Evolutionary conservation across 768 basidiomycete genomes (phyloP), one percentile per base, ranked within the genome.

Genomic region (Trametes villosa): DNA sequence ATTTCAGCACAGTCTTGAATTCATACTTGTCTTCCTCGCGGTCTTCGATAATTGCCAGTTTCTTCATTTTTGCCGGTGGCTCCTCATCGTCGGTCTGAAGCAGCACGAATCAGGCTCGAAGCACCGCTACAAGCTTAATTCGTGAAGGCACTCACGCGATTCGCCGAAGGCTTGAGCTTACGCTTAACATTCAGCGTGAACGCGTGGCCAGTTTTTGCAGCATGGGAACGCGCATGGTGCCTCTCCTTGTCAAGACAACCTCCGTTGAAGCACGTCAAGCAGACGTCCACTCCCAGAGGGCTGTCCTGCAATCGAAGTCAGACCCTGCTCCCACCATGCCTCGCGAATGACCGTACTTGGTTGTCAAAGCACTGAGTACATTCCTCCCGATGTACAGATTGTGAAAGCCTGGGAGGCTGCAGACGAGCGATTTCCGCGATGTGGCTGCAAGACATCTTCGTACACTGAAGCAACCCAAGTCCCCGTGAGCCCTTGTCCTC

Each of bases 281-380:
- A 99, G 53, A 98, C 90, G 66, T 97, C 91, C 62, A 97, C 77
- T 7, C 96, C 96, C 13, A 79, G 74, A 0, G 86, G 80, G 3
- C 76, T 75, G 70, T 95, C 94, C 90, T 95, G 67, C n/a, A 51
- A 13, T 4, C 17, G 5, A 27, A 6, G 20, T 54, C 50, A 57
- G 24, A 42, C 50, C 44, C 36, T 29, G 26, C n/a, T 24, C 11
- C 3, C 46, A 20, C 11, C 42, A 11, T 17, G 18, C 30, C 22
- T 1, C 36, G 5, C 29, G 48, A 31, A 50, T 20, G 33, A 69
- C 72, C 59, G 30, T 22, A 89, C 94, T 85, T 98, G 96, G 68
- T 85, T 86, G 74, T 98, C 96, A 71, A 98, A 99, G 70, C 96
- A 99, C 60, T 96, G 94, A 0, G 96, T 97, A 70, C 96, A 99